Evolutionary conservation across 495 filamentous ascomycete species (phyloP).

Genomic region (Penicillium bialowiezense): DNA sequence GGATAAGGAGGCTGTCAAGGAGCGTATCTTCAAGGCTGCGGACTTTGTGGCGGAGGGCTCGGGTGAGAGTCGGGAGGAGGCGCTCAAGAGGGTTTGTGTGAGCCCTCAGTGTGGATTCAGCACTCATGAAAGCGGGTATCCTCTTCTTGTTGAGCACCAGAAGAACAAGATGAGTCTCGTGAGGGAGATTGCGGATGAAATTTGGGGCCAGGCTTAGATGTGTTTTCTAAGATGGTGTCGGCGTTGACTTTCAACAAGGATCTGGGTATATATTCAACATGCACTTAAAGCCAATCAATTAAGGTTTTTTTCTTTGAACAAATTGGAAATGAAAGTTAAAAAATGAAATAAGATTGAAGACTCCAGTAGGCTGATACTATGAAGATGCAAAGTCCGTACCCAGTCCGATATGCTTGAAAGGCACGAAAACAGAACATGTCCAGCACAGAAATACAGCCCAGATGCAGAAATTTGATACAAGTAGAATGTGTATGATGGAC

Average conservation of each 20-base stretch:
- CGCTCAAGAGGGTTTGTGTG: slow-evolving; percentile 58
- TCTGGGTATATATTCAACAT: background rate
- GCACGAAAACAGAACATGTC: background rate
- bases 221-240: background rate
- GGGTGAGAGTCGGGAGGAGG: slow-evolving; percentile 39
- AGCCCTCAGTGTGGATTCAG: slow-evolving; percentile 70
- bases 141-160: slow-evolving; percentile 59
- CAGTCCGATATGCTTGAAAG: background rate
- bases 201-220: slow-evolving; percentile 35
- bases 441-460: background rate
- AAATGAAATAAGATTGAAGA: background rate
- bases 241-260: background rate
- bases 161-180: slow-evolving; percentile 49
- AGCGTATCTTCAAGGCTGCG: slow-evolving; percentile 56
- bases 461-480: slow-evolving; percentile 1
- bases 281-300: background rate
- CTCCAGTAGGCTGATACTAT: background rate
- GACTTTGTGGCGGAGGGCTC: slow-evolving; percentile 54
- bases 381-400: background rate
- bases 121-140: slow-evolving; percentile 61
- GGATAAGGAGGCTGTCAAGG: slow-evolving; percentile 58
- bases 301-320: background rate
- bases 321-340: background rate
- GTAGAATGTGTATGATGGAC: background rate
- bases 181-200: slow-evolving; percentile 46